These are phyloP conservation scores for Blastomyces percursus DNA, from an alignment of 2,329 filamentous ascomycete genomes.

Conservation along the genomic window DNA sequence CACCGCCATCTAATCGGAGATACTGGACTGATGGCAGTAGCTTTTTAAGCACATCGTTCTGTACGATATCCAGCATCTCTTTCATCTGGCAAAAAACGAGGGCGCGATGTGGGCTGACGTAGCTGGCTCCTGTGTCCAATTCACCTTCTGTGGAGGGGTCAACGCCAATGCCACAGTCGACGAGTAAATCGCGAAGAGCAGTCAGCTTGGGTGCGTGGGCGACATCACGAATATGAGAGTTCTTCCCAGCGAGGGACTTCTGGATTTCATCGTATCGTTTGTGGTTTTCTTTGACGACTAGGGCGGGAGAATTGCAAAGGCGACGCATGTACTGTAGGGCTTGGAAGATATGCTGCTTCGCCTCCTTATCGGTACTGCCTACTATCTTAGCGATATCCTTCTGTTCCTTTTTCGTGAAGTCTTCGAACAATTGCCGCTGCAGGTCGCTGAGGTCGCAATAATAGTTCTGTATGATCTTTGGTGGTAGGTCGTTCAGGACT, in stretches of 20 bases:
- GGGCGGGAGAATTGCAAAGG: slow-evolving; percentile 90
- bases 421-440: slow-evolving; percentile 89
- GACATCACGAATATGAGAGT: slow-evolving; percentile 72
- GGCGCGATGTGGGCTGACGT: slow-evolving; percentile 90
- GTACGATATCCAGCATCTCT: slow-evolving; percentile 99
- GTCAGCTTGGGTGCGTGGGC: slow-evolving; percentile 85
- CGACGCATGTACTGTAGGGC: slow-evolving; percentile 99
- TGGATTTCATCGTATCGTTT: slow-evolving; percentile 84
- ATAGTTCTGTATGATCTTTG: slow-evolving; percentile 98
- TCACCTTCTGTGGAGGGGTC: slow-evolving; percentile 52
- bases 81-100: slow-evolving; percentile 99
- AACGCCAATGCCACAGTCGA: slow-evolving; percentile 94
- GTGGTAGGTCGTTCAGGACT: slow-evolving; percentile 87
- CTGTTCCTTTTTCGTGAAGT: slow-evolving; percentile 88
- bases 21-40: slow-evolving; percentile 89
- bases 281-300: slow-evolving; percentile 92
- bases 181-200: slow-evolving; percentile 79
- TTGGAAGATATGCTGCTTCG: slow-evolving; percentile 98
- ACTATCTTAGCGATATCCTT: slow-evolving; percentile 79
- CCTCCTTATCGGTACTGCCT: slow-evolving; percentile 73
- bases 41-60: slow-evolving; percentile 80
- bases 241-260: slow-evolving; percentile 63
- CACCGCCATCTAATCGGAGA: slow-evolving; percentile 83
- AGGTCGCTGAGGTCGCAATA: slow-evolving; percentile 96
- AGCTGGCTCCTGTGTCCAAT: slow-evolving; percentile 53